phyloP scores from a whole-genome alignment of 169 alveolate genomes.

The Plasmodium reichenowi region DNA sequence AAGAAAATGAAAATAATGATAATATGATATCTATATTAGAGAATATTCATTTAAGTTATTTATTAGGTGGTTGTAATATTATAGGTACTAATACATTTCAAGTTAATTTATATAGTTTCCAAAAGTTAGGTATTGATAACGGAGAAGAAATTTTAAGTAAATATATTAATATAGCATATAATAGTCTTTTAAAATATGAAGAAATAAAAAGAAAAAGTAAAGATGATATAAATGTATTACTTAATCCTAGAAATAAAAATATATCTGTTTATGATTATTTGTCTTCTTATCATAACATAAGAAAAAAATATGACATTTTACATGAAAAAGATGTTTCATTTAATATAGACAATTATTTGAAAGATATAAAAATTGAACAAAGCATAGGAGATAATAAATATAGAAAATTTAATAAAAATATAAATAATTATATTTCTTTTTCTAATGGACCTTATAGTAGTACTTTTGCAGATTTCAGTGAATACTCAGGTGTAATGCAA shows the following conservation, averaged over 20 bases:
- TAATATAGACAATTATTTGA: conserved; percentile 11
- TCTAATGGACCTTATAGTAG: conserved; percentile 46
- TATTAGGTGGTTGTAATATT: conserved; percentile 37
- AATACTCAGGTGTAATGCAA: conserved; percentile 49
- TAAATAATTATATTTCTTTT: conserved; percentile 17
- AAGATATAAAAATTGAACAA: conserved; percentile 2
- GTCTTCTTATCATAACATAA: conserved; percentile 11
- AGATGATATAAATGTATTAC: too few species aligned
- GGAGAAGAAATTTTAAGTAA: conserved; percentile 43
- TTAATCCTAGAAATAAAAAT: neutral
- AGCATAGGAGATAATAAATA: neutral
- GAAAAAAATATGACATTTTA: conserved; percentile 11
- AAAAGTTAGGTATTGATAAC: conserved; percentile 15
- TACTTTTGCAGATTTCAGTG: conserved; percentile 54
- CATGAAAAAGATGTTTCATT: conserved; percentile 13
- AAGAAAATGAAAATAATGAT: conserved; percentile 2
- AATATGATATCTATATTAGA: conserved; percentile 16
- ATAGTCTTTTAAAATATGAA: conserved; percentile 17
- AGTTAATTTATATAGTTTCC: conserved; percentile 58
- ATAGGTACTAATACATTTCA: conserved; percentile 54
- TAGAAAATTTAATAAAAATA: conserved; percentile 9
- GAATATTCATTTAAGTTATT: conserved; percentile 51
- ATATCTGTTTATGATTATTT: conserved; percentile 30
- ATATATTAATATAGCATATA: conserved; percentile 60
- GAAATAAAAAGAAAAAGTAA: conserved; percentile 18